A percentile compares a stretch with the other conserved stretches of the same genome.
Conservation (phyloP, 192 early-diverging fungal genomes). For the Funneliformis geosporum region DNA sequence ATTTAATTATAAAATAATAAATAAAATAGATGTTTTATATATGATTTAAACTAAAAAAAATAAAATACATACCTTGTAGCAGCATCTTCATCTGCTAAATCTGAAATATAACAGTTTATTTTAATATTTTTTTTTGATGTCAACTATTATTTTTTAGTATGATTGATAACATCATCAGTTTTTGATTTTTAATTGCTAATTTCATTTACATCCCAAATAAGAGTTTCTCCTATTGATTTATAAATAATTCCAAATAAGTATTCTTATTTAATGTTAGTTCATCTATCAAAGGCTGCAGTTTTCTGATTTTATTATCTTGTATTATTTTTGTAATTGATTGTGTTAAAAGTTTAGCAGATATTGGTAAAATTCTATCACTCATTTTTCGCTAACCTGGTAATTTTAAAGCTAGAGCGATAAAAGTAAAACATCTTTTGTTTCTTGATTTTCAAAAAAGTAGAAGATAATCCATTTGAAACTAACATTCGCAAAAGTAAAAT, state of each 20-base stretch:
- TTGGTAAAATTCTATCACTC: background rate
- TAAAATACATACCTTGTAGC: too few species aligned
- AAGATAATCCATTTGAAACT: too few species aligned
- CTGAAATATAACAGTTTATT: too few species aligned
- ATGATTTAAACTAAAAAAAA: too few species aligned
- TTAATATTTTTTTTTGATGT: too few species aligned
- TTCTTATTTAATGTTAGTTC: constrained; percentile 4
- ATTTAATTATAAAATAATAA: too few species aligned
- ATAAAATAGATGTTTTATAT: too few species aligned
- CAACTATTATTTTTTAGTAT: background rate
- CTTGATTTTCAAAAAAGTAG: too few species aligned
- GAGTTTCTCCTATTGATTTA: background rate
- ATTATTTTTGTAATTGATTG: background rate
- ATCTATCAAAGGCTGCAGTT: constrained; percentile 18
- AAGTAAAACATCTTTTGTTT: too few species aligned
- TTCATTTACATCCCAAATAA: background rate
- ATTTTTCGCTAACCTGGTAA: background rate
- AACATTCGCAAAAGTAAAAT: too few species aligned
- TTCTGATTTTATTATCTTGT: background rate
- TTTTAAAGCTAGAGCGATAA: background rate
- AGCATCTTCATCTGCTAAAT: too few species aligned
- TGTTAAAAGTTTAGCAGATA: background rate
- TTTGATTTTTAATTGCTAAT: background rate
- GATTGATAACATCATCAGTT: constrained; percentile 3
- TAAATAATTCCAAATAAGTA: background rate